A percentile compares a stretch with the other conserved stretches of the same genome.
phyloP scores from a whole-genome alignment of 176 grass and related monocot species.

The Oryza glaberrima region DNA sequence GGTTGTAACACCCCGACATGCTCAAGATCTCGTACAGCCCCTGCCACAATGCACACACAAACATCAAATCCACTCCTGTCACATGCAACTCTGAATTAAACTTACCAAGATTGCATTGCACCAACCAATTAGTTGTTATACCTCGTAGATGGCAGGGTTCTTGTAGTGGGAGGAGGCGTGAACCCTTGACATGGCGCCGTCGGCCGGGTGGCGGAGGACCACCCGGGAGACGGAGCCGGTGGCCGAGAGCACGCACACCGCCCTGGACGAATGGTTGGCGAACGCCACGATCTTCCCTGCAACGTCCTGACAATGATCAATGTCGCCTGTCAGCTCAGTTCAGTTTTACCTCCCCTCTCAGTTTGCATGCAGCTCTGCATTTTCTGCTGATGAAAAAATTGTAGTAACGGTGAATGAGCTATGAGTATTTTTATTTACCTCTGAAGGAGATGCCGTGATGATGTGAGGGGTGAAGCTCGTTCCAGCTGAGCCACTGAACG shows the following conservation, averaged over 20 bases:
- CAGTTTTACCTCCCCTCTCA: neutral
- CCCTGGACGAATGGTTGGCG: conserved; percentile 61
- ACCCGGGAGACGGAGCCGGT: conserved; percentile 75
- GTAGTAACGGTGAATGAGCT: neutral
- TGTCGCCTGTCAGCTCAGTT: neutral
- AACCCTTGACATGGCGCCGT: conserved; percentile 31
- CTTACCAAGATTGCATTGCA: too few relatives aligned
- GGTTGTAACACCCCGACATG: conserved; percentile 68
- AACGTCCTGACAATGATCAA: conserved; percentile 47
- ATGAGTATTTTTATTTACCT: conserved; percentile 32
- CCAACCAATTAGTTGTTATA: neutral
- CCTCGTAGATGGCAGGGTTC: conserved; percentile 56
- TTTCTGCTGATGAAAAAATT: neutral
- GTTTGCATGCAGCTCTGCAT: neutral
- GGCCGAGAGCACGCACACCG: conserved; percentile 79
- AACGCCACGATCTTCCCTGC: conserved; percentile 68
- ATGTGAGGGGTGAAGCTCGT: conserved; percentile 89
- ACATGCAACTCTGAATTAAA: neutral
- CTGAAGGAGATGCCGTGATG: conserved; percentile 64
- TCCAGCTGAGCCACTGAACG: conserved; percentile 76
- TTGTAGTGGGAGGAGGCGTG: conserved; percentile 37
- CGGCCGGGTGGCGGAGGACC: conserved; percentile 59
- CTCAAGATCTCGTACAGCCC: conserved; percentile 76
- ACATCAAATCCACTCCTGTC: neutral
- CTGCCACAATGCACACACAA: conserved; percentile 31